These are phyloP conservation scores for Trifolium subterraneum DNA, from an alignment of 306 rosid genomes.

Conservation along the genomic window DNA sequence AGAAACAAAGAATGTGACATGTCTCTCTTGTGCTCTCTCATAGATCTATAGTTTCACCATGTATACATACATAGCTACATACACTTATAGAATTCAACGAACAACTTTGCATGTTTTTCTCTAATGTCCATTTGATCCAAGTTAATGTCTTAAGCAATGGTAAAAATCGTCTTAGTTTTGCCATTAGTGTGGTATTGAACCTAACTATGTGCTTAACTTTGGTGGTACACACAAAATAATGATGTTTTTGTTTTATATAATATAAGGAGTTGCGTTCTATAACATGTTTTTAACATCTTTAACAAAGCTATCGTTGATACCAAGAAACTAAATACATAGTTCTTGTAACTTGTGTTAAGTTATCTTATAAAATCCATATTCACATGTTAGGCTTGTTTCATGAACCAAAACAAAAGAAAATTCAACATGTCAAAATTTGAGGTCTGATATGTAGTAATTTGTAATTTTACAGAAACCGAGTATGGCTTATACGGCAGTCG, in stretches of 20 bases:
- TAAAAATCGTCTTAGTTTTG: slow-evolving; percentile 30
- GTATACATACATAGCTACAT: too few relatives aligned
- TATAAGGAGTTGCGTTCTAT: slow-evolving; percentile 30
- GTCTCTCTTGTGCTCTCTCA: background rate
- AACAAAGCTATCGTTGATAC: slow-evolving; percentile 37
- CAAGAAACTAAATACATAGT: slow-evolving; percentile 45
- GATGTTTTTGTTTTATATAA: slow-evolving; percentile 35
- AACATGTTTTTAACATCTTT: slow-evolving; percentile 34
- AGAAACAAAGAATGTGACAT: background rate
- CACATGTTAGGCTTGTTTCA: slow-evolving; percentile 40
- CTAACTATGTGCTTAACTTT: slow-evolving; percentile 40
- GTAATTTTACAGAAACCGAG: slow-evolving; percentile 28
- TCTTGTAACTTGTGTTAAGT: background rate
- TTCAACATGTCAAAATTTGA: slow-evolving; percentile 7
- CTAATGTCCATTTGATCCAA: background rate
- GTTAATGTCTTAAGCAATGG: slow-evolving; percentile 7
- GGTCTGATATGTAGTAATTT: slow-evolving; percentile 10
- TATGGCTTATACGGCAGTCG: slow-evolving; percentile 64
- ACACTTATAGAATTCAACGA: slow-evolving; percentile 38
- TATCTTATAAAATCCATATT: slow-evolving; percentile 43
- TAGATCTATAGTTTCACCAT: slow-evolving; percentile 6
- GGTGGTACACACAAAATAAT: slow-evolving; percentile 13
- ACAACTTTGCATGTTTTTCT: slow-evolving; percentile 34
- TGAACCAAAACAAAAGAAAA: slow-evolving; percentile 20
- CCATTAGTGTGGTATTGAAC: slow-evolving; percentile 31